Percentiles rank a stretch among this genome's conserved stretches.
These are phyloP conservation scores for Leishmania mexicana DNA, from an alignment of 208 protist species.

Conservation along the genomic window DNA sequence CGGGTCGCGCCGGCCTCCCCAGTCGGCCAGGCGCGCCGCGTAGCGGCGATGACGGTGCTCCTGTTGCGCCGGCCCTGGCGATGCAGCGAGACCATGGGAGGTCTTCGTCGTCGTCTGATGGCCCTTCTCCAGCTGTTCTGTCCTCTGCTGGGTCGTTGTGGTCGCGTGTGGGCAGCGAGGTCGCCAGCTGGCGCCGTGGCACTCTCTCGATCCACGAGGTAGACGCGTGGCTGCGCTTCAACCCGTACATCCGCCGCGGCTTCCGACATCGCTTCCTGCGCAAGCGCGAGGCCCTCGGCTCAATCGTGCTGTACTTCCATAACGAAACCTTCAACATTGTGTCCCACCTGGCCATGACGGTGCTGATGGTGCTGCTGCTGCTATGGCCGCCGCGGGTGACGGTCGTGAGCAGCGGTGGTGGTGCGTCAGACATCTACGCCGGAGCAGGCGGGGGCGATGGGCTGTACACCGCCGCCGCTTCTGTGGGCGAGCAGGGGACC, in stretches of 20 bases:
- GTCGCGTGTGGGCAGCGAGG: slow-evolving; percentile 11
- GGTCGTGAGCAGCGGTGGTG: slow-evolving; percentile 6
- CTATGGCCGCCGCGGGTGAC: slow-evolving; percentile 42
- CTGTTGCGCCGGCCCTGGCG: not conserved
- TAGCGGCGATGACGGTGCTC: not conserved
- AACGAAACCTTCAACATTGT: slow-evolving; percentile 74
- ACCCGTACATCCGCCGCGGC: slow-evolving; percentile 55
- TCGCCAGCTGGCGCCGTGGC: slow-evolving; percentile 31
- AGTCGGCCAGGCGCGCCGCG: not conserved
- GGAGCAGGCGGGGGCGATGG: not conserved
- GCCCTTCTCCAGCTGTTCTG: not conserved
- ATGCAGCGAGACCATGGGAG: not conserved
- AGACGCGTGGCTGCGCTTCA: slow-evolving; percentile 66
- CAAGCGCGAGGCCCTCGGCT: slow-evolving; percentile 40
- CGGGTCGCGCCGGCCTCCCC: not conserved
- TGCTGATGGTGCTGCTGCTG: slow-evolving; percentile 43
- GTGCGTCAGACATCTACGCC: not conserved
- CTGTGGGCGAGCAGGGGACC: not conserved
- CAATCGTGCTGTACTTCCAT: slow-evolving; percentile 51
- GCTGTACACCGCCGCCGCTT: not conserved
- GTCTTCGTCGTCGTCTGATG: not conserved
- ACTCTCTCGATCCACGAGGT: slow-evolving; percentile 53
- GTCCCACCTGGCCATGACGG: slow-evolving; percentile 41
- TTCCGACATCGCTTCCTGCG: slow-evolving; percentile 59
- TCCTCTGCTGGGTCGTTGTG: slow-evolving; percentile 4